Base-by-base conservation (phyloP, 1,284 basidiomycete species). In the Trichosporon sp. region DNA sequence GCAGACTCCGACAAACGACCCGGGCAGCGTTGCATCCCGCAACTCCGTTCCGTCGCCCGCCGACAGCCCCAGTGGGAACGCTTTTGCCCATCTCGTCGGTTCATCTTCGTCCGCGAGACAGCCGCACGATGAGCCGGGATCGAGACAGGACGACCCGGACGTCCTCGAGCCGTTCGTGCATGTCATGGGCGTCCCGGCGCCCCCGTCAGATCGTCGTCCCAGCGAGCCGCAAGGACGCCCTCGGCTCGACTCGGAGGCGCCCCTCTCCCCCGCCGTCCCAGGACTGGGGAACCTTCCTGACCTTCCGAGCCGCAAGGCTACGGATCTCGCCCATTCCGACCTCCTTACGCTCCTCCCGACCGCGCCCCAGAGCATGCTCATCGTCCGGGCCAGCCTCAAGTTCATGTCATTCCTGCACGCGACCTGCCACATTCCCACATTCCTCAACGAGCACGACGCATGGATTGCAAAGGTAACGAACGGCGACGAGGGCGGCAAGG, bases 341-440 rank as follows among this genome's bases (percentile, higher is more conserved):
- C 70, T 73, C 7, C 65, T 73, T 23, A 68, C 68, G 12, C 67
- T 73, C 3, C 65, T 73, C 6, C 72, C 72, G 13, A 69, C 66
- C 2, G 65, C 70, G 9, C 65, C 67, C 11, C 70, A 73, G 66
- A 71, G 70, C 23, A 71, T 68, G 65, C 60, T 68, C 56, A 73
- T 73, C 34, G 67, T 73, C 42, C 70, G 72, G 31, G 72, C 72
- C 0, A 66, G 64, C 7, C 68, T 73, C 66, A 73, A 73, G 63
- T 73, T 66, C 65, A 70, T 72, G 70, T 66, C 51, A 65, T 72
- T 72, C 66, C 71, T 77, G 12, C 76, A 77, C 68, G 66, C 66
- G 21, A 70, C 73, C 13, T 71, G 73, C n/a, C 76, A 77, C 62
- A 66, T 75, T 23, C 76, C 76, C 1, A 70, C 66, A 1, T 77